Percentiles rank a stretch among this genome's conserved stretches.
phyloP scores from a whole-genome alignment of 805 yeast genomes.

The Groenewaldozyma tartarivorans region DNA sequence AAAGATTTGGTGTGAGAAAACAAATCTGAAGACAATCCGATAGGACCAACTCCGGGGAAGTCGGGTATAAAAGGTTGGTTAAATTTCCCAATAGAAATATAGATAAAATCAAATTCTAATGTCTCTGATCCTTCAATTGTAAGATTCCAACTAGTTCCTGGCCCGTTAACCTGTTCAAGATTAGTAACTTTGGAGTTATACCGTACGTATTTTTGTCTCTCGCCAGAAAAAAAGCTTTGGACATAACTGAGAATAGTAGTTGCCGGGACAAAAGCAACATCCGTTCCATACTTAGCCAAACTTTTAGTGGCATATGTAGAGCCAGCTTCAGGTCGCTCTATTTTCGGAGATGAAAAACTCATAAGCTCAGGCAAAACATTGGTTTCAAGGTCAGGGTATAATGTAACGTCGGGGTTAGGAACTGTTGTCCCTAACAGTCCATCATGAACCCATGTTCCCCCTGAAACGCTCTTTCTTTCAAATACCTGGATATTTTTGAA shows the following conservation, averaged over 20 bases:
- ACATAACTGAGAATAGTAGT: slow-evolving; percentile 5
- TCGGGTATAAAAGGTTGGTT: slow-evolving; percentile 50
- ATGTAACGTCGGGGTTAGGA: slow-evolving; percentile 2
- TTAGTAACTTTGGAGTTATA: slow-evolving; percentile 26
- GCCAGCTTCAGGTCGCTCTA: slow-evolving; percentile 1
- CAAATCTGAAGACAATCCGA: slow-evolving; percentile 31
- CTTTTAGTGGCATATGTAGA: not conserved
- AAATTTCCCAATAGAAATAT: slow-evolving; percentile 53
- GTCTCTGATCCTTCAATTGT: slow-evolving; percentile 15
- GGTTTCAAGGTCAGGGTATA: slow-evolving; percentile 12
- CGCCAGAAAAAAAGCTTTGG: slow-evolving; percentile 2
- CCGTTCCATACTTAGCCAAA: slow-evolving; percentile 4
- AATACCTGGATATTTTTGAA: slow-evolving; percentile 10
- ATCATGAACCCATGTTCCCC: slow-evolving; percentile 12
- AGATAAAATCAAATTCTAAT: slow-evolving; percentile 46
- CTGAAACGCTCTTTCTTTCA: slow-evolving; percentile 8
- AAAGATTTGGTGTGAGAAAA: slow-evolving; percentile 49
- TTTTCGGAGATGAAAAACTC: slow-evolving; percentile 6
- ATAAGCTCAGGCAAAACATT: slow-evolving; percentile 10
- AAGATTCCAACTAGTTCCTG: slow-evolving; percentile 25
- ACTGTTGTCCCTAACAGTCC: not conserved
- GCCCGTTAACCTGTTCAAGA: slow-evolving; percentile 19
- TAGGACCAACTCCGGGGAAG: slow-evolving; percentile 37
- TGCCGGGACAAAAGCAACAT: slow-evolving; percentile 8
- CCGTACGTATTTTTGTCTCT: slow-evolving; percentile 15